Conservation (phyloP, 2,329 filamentous ascomycete genomes). For the Aspergillus versicolor region DNA sequence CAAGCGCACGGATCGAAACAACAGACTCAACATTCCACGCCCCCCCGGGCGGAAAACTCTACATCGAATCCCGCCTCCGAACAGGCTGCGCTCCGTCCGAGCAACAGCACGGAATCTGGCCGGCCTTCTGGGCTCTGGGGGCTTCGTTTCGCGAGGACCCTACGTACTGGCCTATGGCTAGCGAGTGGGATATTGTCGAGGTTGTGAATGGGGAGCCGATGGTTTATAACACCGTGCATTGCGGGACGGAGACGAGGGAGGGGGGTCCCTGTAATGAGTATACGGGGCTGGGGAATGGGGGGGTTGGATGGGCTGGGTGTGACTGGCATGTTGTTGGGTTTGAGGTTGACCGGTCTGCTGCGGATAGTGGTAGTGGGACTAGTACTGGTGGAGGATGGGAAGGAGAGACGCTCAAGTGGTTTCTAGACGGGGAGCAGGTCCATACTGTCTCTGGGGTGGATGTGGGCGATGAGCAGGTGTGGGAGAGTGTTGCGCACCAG, state of each 20-base stretch:
- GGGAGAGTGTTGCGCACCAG: constrained; percentile 5
- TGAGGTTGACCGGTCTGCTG: constrained; percentile 9
- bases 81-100: constrained; percentile 1
- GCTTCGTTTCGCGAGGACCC: neutral
- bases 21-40: neutral
- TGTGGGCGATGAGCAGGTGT: neutral
- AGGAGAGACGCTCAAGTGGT: constrained; percentile 3
- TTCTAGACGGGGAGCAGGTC: neutral
- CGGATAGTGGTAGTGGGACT: neutral
- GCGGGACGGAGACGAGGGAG: neutral
- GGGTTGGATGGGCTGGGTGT: neutral
- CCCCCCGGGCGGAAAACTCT: neutral
- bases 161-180: constrained; percentile 4
- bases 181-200: constrained; percentile 9
- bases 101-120: constrained; percentile 5
- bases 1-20: constrained; percentile 13
- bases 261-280: constrained; percentile 12
- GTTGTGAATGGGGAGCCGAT: constrained; percentile 1
- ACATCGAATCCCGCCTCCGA: constrained; percentile 1
- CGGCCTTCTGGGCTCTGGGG: constrained; percentile 12
- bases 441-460: neutral
- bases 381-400: neutral
- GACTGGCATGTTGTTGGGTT: constrained; percentile 12
- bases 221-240: constrained; percentile 8
- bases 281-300: constrained; percentile 7